Base-by-base conservation (phyloP, 2,329 filamentous ascomycete genomes). In the Aureobasidium sp. region DNA sequence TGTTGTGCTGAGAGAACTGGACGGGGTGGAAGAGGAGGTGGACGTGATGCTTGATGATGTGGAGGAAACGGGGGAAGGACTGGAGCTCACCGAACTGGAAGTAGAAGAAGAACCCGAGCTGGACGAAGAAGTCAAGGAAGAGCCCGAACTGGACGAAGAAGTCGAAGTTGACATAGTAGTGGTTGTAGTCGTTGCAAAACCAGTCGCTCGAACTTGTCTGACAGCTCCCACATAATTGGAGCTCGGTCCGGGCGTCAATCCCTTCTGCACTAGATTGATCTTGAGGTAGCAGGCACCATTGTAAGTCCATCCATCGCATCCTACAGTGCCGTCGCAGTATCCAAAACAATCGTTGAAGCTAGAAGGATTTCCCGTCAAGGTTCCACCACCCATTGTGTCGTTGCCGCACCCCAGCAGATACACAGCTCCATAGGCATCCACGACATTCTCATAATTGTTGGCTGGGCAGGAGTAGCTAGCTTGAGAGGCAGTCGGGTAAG, bases 301-400 rank as follows among this genome's bases (percentile, higher is more conserved):
- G 8, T n/a, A 21, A 55, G 8, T 13, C 8, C 16, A 55, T 8
- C 25, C 29, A 16, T 5, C 27, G 36, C 48, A 50, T 50, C 48
- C 48, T 25, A 30, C 51, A 1, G 14, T 44, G 29, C 36, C 44
- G 53, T 68, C 66, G 60, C 68, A 70, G 5, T 66, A 50, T 1
- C 14, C 53, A 47, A 70, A 68, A 49, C 68, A 70, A 16, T 66
- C 67, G 10, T 62, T 62, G 51, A 62, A 62, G 27, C 7, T n/a
- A n/a, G n/a, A n/a, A n/a, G n/a, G n/a, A n/a, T n/a, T n/a, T n/a
- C n/a, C n/a, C n/a, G n/a, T n/a, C n/a, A 49, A 5, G 2, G 6
- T 30, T 1, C 60, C 50, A 3, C 60, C 51, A 27, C 50, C 51
- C 25, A n/a, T 57, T 4, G 60, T 57, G 42, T 62, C 60, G 25